Conservation (phyloP, 2,329 filamentous ascomycete genomes). For the Monilinia laxa region DNA sequence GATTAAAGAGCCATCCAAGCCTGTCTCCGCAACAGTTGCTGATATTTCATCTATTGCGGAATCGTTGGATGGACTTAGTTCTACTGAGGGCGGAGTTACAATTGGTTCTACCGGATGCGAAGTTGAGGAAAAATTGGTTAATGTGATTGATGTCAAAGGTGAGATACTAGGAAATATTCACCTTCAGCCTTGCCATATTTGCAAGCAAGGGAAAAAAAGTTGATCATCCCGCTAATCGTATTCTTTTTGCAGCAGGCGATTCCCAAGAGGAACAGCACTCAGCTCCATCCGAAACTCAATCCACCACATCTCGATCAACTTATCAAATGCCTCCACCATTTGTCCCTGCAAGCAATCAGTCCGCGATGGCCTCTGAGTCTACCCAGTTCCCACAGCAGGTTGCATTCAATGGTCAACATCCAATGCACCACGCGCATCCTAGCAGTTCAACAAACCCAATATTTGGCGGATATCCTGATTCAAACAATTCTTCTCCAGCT, state of each 20-base stretch:
- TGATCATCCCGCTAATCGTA: slow-evolving; percentile 21
- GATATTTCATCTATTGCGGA: background rate
- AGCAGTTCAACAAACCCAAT: slow-evolving; percentile 58
- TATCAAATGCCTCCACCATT: slow-evolving; percentile 49
- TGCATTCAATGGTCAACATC: slow-evolving; percentile 35
- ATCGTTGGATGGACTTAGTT: slow-evolving; percentile 12
- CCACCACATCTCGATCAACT: slow-evolving; percentile 35
- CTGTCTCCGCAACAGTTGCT: slow-evolving; percentile 11
- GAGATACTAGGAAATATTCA: slow-evolving; percentile 29
- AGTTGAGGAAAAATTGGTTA: background rate
- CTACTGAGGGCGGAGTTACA: slow-evolving; percentile 9
- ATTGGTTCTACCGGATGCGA: slow-evolving; percentile 7
- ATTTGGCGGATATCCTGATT: slow-evolving; percentile 55
- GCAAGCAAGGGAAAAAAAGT: background rate
- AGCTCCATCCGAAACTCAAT: slow-evolving; percentile 33
- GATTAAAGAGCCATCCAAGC: slow-evolving; percentile 21
- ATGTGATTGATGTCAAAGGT: slow-evolving; percentile 17
- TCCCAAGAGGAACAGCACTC: slow-evolving; percentile 30
- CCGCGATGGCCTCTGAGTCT: slow-evolving; percentile 24
- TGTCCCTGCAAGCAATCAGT: slow-evolving; percentile 41
- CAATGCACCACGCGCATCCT: slow-evolving; percentile 52
- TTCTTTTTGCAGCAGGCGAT: slow-evolving; percentile 6
- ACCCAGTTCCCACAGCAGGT: slow-evolving; percentile 30
- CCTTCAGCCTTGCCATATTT: slow-evolving; percentile 8
- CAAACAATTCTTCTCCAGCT: slow-evolving; percentile 58